Conservation (phyloP, 169 alveolate genomes). For the Eimeria necatrix region DNA sequence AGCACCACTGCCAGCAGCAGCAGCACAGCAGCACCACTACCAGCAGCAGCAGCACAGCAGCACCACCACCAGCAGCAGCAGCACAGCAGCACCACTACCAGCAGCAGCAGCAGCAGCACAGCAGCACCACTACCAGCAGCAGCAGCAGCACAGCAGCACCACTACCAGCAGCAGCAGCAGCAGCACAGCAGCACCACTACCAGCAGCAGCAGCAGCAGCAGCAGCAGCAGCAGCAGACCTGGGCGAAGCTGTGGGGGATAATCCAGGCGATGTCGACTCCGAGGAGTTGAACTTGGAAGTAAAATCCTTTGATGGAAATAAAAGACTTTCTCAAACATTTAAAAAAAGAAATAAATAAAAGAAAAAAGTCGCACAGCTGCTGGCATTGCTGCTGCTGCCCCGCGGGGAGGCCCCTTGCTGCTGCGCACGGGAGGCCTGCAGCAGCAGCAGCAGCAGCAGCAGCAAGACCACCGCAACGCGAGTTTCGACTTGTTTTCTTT, state of each 20-base stretch:
- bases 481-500: too few relatives aligned
- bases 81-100: background rate
- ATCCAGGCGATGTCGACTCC: conserved; percentile 98
- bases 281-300: conserved; percentile 97
- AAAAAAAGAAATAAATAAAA: conserved; percentile 87
- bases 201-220: background rate
- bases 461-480: background rate
- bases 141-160: background rate
- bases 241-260: conserved; percentile 98
- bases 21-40: too few relatives aligned
- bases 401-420: conserved; percentile 77
- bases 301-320: conserved; percentile 98
- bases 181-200: too few relatives aligned
- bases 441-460: background rate
- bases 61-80: background rate
- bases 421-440: conserved; percentile 81
- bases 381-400: conserved; percentile 87
- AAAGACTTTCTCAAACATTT: conserved; percentile 87
- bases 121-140: background rate
- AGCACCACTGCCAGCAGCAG: too few relatives aligned
- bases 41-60: background rate
- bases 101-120: background rate
- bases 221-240: conserved; percentile 31
- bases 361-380: conserved; percentile 91
- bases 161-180: too few relatives aligned